A percentile compares a stretch with the other conserved stretches of the same genome.
These are phyloP conservation scores for Sugiyamaella paludigena DNA, from an alignment of 1,139 yeast genomes.

Conservation along the genomic window DNA sequence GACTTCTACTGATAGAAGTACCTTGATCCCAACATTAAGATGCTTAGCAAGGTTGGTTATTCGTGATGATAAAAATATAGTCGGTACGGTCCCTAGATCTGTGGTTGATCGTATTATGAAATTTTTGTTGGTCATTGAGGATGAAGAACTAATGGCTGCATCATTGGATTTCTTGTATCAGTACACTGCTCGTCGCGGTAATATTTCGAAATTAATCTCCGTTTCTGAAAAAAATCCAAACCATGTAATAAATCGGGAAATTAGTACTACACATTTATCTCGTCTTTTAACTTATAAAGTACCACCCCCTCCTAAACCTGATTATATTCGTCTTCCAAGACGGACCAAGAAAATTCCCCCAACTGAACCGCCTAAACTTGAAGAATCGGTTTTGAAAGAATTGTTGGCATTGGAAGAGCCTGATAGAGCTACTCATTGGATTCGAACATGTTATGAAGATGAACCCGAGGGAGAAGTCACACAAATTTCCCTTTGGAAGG, in stretches of 20 bases:
- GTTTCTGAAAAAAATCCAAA: not conserved
- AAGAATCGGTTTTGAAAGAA: conserved; percentile 57
- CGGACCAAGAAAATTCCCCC: conserved; percentile 43
- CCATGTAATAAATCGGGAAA: conserved; percentile 44
- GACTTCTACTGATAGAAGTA: conserved; percentile 37
- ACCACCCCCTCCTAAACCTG: conserved; percentile 32
- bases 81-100: conserved; percentile 26
- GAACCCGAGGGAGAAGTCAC: conserved; percentile 79
- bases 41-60: conserved; percentile 41
- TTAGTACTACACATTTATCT: conserved; percentile 51
- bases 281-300: conserved; percentile 58
- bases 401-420: conserved; percentile 77
- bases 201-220: conserved; percentile 28
- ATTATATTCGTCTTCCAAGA: conserved; percentile 40
- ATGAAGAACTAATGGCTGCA: conserved; percentile 62
- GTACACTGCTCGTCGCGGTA: conserved; percentile 52
- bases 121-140: conserved; percentile 47
- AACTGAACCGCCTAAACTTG: conserved; percentile 64
- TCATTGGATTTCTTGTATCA: conserved; percentile 67
- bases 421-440: conserved; percentile 90
- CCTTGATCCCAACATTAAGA: conserved; percentile 40
- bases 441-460: conserved; percentile 87
- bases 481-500: conserved; percentile 93
- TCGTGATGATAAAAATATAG: conserved; percentile 39
- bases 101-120: conserved; percentile 41